A percentile compares a stretch with the other conserved stretches of the same genome.
Conservation (phyloP, 2,329 filamentous ascomycete genomes). For the Fusarium decemcellulare region DNA sequence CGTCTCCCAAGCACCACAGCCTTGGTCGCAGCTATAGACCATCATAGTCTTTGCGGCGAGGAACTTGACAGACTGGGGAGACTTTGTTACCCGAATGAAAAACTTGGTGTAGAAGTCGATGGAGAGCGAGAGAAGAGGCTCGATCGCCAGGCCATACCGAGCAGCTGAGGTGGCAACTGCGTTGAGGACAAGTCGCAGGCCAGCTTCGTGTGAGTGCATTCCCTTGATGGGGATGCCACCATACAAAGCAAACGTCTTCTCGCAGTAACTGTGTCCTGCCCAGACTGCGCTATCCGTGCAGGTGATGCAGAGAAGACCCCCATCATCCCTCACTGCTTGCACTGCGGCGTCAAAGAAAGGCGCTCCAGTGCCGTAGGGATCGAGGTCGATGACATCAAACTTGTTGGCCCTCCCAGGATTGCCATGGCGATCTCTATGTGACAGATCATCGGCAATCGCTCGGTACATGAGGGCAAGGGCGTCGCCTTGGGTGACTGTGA, state of each 20-base stretch:
- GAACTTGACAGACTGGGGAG: constrained; percentile 90
- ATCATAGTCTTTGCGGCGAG: constrained; percentile 93
- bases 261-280: constrained; percentile 92
- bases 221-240: constrained; percentile 91
- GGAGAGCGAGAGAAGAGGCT: constrained; percentile 91
- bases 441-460: constrained; percentile 68
- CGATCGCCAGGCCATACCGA: constrained; percentile 88
- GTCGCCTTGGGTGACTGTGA: constrained; percentile 83
- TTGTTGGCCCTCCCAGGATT: constrained; percentile 60
- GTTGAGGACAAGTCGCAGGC: constrained; percentile 88
- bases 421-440: constrained; percentile 57
- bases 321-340: constrained; percentile 85
- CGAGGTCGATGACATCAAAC: constrained; percentile 96
- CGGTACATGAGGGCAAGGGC: constrained; percentile 94
- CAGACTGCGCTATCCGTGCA: constrained; percentile 97
- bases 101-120: constrained; percentile 96
- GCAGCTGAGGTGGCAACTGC: constrained; percentile 85
- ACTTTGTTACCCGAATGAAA: constrained; percentile 86
- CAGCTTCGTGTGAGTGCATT: constrained; percentile 88
- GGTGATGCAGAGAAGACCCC: constrained; percentile 92
- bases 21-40: constrained; percentile 90
- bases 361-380: constrained; percentile 94
- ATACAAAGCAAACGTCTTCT: constrained; percentile 95
- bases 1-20: constrained; percentile 92
- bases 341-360: constrained; percentile 94